These are phyloP conservation scores for Dryadomyces quercivorus DNA, from an alignment of 2,329 filamentous ascomycete species.

Conservation along the genomic window DNA sequence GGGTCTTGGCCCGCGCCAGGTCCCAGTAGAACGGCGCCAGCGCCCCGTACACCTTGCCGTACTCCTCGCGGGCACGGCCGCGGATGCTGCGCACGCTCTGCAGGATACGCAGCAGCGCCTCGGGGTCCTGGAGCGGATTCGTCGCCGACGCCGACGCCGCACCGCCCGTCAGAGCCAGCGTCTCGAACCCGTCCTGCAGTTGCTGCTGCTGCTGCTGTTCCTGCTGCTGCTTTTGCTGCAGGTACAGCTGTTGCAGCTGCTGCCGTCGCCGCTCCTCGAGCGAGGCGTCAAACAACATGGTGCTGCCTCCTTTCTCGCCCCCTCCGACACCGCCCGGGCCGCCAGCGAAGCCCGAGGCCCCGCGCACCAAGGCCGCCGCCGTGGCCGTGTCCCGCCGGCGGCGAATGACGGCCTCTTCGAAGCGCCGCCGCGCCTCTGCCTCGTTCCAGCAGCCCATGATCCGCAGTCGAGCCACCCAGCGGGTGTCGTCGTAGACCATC, in stretches of 20 bases:
- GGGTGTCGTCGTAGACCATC: slow-evolving; percentile 97
- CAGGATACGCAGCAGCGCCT: slow-evolving; percentile 56
- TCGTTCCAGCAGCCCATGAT: slow-evolving; percentile 92
- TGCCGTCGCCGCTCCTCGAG: slow-evolving; percentile 45
- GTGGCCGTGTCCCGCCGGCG: slow-evolving; percentile 40
- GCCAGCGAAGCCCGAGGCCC: background rate
- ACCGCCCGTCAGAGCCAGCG: slow-evolving; percentile 41
- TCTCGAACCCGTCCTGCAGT: slow-evolving; percentile 62
- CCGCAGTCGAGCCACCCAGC: slow-evolving; percentile 81
- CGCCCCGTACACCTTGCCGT: slow-evolving; percentile 79
- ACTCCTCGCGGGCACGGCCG: slow-evolving; percentile 78
- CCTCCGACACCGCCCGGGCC: background rate
- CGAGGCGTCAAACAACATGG: slow-evolving; percentile 63
- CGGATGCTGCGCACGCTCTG: slow-evolving; percentile 63
- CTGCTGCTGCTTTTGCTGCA: slow-evolving; percentile 3
- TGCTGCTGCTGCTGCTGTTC: slow-evolving; percentile 23
- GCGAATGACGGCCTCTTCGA: slow-evolving; percentile 57
- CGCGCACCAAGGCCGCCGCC: slow-evolving; percentile 19
- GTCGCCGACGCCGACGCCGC: slow-evolving; percentile 11
- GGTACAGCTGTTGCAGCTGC: slow-evolving; percentile 9
- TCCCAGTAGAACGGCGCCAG: slow-evolving; percentile 84
- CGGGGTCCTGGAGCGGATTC: slow-evolving; percentile 42
- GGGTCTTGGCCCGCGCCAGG: slow-evolving; percentile 56
- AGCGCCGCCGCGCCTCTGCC: slow-evolving; percentile 64
- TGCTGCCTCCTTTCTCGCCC: slow-evolving; percentile 21